These are phyloP conservation scores for Orbilia brochopaga DNA, from an alignment of 2,329 filamentous ascomycete genomes.

Conservation along the genomic window DNA sequence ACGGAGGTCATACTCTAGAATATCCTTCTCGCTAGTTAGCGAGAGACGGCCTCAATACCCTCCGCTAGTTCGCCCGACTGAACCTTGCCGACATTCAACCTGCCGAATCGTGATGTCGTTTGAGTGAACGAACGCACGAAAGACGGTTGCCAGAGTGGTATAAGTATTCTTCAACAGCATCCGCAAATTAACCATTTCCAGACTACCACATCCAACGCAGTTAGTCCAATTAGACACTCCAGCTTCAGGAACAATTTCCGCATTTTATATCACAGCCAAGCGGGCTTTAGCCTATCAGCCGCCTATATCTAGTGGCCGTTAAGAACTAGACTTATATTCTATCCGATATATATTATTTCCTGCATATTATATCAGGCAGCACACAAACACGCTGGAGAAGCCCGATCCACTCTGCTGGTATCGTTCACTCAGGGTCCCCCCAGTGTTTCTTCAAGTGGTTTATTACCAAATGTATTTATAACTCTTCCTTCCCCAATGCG, in stretches of 20 bases:
- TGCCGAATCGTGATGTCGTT: background rate
- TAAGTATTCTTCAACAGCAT: too few relatives aligned
- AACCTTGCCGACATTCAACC: background rate
- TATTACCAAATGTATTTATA: background rate
- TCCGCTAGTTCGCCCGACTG: background rate
- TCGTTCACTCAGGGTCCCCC: background rate
- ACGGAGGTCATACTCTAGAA: background rate
- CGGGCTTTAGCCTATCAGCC: conserved; percentile 1
- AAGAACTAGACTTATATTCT: background rate
- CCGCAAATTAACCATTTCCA: background rate
- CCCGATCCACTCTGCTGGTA: background rate
- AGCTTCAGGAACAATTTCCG: background rate
- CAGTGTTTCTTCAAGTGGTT: background rate
- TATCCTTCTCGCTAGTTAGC: background rate
- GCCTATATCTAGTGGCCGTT: background rate
- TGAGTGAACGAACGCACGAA: background rate
- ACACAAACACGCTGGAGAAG: background rate
- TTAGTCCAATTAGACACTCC: background rate
- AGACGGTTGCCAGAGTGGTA: too few relatives aligned
- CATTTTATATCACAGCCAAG: conserved; percentile 1
- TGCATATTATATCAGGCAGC: conserved; percentile 5
- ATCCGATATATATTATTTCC: background rate
- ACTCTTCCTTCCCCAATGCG: background rate
- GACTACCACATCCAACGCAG: conserved; percentile 1
- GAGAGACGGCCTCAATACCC: background rate